Base-by-base conservation (phyloP, 2,329 filamentous ascomycete genomes). In the Aspergillus thermomutatus region DNA sequence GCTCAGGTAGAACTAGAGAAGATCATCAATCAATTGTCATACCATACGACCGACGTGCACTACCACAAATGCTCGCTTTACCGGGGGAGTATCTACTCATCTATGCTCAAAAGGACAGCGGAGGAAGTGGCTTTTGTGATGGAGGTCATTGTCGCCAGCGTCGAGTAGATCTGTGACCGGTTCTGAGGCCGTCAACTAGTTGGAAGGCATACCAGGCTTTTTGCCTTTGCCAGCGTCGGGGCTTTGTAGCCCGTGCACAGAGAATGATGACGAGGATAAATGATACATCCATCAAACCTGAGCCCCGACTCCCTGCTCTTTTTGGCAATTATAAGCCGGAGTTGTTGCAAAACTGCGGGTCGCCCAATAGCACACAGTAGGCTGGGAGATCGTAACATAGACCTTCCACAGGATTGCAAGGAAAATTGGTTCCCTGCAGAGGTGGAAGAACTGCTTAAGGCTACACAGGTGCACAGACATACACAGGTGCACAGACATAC, bases 71-170 rank as follows among this genome's bases (percentile, higher is more conserved):
- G 9, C 51, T 61, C 1, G 51, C 57, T 45, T 25, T 70, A 2
- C 69, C 69, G 1, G 51, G 50, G 0, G 70, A 72, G 47, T 72
- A 65, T 61, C 52, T 74, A 7, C 49, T 75, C 11, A 62, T 75
- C 19, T 74, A 75, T 66, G 71, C 72, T 8, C 72, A n/a, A 72
- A 0, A 63, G 71, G 14, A 66, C 62, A 17, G 66, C 72, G 31
- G 64, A 64, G 6, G 72, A 73, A 50, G 57, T 73, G n/a, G 50
- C 64, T 23, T 60, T 64, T 10, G 64, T 73, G 1, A 66, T 70
- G 62, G 54, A 67, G 40, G 67, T 75, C 50, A 17, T 74, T n/a
- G 61, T 58, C 28, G 72, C 72, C 4, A 57, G 69, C 49, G 64
- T 74, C 4, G 64, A 67, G 60, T 73, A 69, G n/a, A n/a, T n/a